A percentile compares a stretch with the other conserved stretches of the same genome.
phyloP scores from a whole-genome alignment of 2,329 filamentous ascomycete genomes.

The Colletotrichum agaves region DNA sequence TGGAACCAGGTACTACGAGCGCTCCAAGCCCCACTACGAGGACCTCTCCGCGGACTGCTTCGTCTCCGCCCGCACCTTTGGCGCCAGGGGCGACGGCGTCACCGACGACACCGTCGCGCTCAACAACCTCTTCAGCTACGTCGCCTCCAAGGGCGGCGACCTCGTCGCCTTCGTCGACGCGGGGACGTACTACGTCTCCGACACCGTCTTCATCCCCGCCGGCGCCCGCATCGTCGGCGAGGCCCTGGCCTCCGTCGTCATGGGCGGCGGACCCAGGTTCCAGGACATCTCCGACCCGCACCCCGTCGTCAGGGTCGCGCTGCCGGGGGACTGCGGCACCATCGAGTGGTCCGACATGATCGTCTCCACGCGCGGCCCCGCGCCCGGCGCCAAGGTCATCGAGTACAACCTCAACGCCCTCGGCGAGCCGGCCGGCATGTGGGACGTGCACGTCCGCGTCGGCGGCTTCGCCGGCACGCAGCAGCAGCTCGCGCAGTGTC shows the following conservation, averaged over 20 bases:
- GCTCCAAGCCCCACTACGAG: conserved; percentile 82
- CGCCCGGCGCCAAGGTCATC: conserved; percentile 75
- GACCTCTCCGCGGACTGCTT: conserved; percentile 68
- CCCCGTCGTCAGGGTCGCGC: conserved; percentile 74
- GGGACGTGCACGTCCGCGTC: conserved; percentile 82
- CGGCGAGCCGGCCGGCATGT: conserved; percentile 65
- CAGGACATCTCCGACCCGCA: conserved; percentile 67
- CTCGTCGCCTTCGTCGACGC: conserved; percentile 70
- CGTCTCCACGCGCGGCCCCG: conserved; percentile 73
- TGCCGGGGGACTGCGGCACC: conserved; percentile 68
- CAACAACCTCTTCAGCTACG: conserved; percentile 68
- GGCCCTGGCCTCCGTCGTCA: conserved; percentile 61
- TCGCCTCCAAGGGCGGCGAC: conserved; percentile 57
- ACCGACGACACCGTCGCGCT: conserved; percentile 81
- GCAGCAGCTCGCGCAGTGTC: conserved; percentile 71
- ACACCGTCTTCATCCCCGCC: conserved; percentile 62
- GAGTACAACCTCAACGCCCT: conserved; percentile 75
- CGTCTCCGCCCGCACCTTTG: conserved; percentile 73
- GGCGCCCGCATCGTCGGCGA: conserved; percentile 70
- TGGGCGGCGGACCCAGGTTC: conserved; percentile 67
- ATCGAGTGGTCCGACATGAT: conserved; percentile 80
- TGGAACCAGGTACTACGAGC: conserved; percentile 70
- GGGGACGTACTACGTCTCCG: conserved; percentile 69
- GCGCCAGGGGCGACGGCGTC: conserved; percentile 77
- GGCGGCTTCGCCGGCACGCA: conserved; percentile 78